Evolutionary conservation across 148 eudicot genomes (phyloP).

Genomic region (Cornus kousa): DNA sequence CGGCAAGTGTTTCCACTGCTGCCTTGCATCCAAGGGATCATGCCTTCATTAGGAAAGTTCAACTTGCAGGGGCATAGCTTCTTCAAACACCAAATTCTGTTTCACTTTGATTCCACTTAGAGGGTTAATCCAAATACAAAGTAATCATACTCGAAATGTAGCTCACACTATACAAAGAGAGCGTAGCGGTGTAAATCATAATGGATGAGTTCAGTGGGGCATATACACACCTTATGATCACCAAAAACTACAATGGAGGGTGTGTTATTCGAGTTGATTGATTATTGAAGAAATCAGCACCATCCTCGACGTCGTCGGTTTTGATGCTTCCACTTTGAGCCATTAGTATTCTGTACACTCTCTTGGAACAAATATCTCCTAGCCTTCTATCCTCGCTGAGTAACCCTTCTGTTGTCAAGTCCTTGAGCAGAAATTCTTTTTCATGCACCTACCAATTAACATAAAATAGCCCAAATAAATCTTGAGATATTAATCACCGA

Average conservation of each 20-base stretch:
- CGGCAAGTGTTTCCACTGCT: neutral
- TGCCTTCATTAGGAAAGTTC: neutral
- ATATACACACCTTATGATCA: neutral
- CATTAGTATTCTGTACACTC: conserved; percentile 88
- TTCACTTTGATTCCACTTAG: neutral
- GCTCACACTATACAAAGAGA: neutral
- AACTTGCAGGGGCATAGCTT: too few species aligned
- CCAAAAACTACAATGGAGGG: neutral
- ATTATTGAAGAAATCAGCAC: conserved; percentile 64
- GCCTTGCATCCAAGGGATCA: too few species aligned
- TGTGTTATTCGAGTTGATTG: conserved; percentile 3
- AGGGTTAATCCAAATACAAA: neutral
- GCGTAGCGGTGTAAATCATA: neutral
- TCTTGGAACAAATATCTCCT: conserved; percentile 88
- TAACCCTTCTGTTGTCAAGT: conserved; percentile 58
- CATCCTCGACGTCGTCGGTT: conserved; percentile 74
- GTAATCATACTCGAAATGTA: neutral
- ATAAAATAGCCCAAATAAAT: neutral
- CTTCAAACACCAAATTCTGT: too few species aligned
- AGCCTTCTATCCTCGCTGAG: conserved; percentile 60
- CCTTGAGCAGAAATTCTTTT: conserved; percentile 80
- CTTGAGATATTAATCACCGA: neutral
- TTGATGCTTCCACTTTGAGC: conserved; percentile 62
- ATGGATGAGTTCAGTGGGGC: neutral
- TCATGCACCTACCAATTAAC: conserved; percentile 58